Conservation (phyloP, 352 stramenopile genomes). For the Phytophthora brassicae region DNA sequence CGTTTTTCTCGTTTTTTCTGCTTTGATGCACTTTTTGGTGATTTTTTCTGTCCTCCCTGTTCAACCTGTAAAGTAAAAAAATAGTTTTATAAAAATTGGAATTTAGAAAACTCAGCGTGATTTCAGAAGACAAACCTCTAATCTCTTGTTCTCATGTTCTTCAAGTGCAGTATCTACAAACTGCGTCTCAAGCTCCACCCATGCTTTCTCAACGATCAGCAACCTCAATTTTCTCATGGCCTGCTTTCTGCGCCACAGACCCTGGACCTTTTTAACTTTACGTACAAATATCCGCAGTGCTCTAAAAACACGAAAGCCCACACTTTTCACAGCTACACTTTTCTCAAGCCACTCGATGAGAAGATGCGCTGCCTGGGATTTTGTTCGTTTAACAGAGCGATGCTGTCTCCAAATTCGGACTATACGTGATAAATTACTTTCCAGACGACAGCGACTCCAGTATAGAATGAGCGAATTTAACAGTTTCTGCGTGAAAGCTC, state of each 20-base stretch:
- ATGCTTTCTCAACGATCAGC: slow-evolving; percentile 48
- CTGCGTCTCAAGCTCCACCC: slow-evolving; percentile 50
- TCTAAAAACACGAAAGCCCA: slow-evolving; percentile 57
- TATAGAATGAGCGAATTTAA: slow-evolving; percentile 32
- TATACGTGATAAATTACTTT: slow-evolving; percentile 41
- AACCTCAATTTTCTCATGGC: slow-evolving; percentile 40
- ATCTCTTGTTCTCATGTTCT: slow-evolving; percentile 36
- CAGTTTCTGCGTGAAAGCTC: slow-evolving; percentile 50
- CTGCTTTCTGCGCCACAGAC: slow-evolving; percentile 49
- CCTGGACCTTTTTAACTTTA: slow-evolving; percentile 52
- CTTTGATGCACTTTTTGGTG: slow-evolving; percentile 19
- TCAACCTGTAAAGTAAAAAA: slow-evolving; percentile 11
- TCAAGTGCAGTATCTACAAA: slow-evolving; percentile 52
- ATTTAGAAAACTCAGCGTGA: too few species aligned
- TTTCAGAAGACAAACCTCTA: slow-evolving; percentile 28
- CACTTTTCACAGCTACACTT: slow-evolving; percentile 53
- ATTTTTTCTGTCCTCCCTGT: slow-evolving; percentile 15
- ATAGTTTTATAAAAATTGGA: too few species aligned
- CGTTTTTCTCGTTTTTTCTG: slow-evolving; percentile 23
- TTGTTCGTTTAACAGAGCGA: slow-evolving; percentile 32
- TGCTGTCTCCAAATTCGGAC: slow-evolving; percentile 51
- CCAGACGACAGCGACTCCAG: slow-evolving; percentile 41
- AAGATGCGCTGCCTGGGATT: slow-evolving; percentile 38
- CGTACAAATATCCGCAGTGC: slow-evolving; percentile 55
- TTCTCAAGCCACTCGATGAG: slow-evolving; percentile 68